These are phyloP conservation scores for Citrus glauca DNA, from an alignment of 345 rosid genomes.

Conservation along the genomic window DNA sequence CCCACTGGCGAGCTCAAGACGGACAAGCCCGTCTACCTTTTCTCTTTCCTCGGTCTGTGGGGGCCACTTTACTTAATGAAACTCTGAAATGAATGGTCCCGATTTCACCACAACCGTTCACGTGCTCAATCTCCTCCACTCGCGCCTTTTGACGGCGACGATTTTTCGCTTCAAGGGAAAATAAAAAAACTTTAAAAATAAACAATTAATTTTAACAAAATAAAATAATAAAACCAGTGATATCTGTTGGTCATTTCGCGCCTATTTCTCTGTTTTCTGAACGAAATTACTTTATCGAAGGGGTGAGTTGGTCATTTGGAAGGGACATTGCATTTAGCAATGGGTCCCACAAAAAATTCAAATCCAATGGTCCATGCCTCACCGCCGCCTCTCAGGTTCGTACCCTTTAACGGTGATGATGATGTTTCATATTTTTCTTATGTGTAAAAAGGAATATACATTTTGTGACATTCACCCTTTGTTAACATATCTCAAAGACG, in stretches of 20 bases:
- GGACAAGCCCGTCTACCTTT: not conserved
- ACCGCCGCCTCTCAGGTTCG: slow-evolving; percentile 25
- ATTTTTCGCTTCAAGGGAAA: slow-evolving; percentile 14
- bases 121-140: not conserved
- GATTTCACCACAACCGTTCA: slow-evolving; percentile 5
- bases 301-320: slow-evolving; percentile 11
- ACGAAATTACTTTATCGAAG: not conserved
- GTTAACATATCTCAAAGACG: slow-evolving; percentile 13
- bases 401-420: slow-evolving; percentile 38
- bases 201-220: not conserved
- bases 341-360: slow-evolving; percentile 26
- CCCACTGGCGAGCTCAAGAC: slow-evolving; percentile 17
- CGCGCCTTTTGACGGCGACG: slow-evolving; percentile 24
- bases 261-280: not conserved
- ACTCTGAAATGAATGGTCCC: slow-evolving; percentile 8
- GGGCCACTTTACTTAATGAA: not conserved
- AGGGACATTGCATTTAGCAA: not conserved
- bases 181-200: not conserved
- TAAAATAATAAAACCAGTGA: not conserved
- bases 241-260: not conserved
- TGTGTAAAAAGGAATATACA: too few relatives aligned
- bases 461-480: too few relatives aligned
- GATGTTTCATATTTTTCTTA: not conserved
- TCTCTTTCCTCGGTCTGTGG: slow-evolving; percentile 6
- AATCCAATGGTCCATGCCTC: slow-evolving; percentile 27